A percentile compares a stretch with the other conserved stretches of the same genome.
phyloP scores from a whole-genome alignment of 2,329 filamentous ascomycete species.

The Penicillium rolfsii region DNA sequence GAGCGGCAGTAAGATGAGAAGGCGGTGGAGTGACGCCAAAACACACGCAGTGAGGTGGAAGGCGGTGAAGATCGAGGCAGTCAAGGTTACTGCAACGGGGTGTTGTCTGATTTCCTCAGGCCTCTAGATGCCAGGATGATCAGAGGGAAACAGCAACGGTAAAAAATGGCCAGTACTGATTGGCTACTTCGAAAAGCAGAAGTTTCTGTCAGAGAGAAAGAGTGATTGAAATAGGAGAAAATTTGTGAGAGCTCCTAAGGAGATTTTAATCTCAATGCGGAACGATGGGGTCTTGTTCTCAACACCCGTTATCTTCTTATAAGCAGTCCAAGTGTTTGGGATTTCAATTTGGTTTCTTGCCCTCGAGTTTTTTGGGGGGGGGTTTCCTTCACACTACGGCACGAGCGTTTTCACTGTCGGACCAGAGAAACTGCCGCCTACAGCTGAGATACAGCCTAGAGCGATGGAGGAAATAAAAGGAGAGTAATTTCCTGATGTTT shows the following conservation, averaged over 20 bases:
- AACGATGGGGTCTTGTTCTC: neutral
- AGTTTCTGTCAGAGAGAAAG: neutral
- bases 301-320: slow-evolving; percentile 8
- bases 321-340: neutral
- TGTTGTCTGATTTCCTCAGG: neutral
- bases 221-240: neutral
- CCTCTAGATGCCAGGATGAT: neutral
- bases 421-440: slow-evolving; percentile 40
- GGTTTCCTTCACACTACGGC: slow-evolving; percentile 43
- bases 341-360: slow-evolving; percentile 28
- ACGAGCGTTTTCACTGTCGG: slow-evolving; percentile 38
- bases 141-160: neutral
- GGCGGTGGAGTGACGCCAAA: neutral
- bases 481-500: slow-evolving; percentile 22
- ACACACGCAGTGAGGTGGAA: too few relatives aligned
- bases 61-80: neutral
- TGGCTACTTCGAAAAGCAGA: slow-evolving; percentile 15
- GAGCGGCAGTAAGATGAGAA: neutral
- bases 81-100: neutral
- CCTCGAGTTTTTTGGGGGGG: slow-evolving; percentile 28
- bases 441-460: slow-evolving; percentile 46
- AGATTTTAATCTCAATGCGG: slow-evolving; percentile 14
- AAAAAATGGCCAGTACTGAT: neutral
- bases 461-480: slow-evolving; percentile 32
- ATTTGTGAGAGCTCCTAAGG: slow-evolving; percentile 12